Percentiles rank a stretch among this genome's conserved stretches.
phyloP scores from a whole-genome alignment of 2,329 filamentous ascomycete species.

The Neoscytalidium dimidiatum region DNA sequence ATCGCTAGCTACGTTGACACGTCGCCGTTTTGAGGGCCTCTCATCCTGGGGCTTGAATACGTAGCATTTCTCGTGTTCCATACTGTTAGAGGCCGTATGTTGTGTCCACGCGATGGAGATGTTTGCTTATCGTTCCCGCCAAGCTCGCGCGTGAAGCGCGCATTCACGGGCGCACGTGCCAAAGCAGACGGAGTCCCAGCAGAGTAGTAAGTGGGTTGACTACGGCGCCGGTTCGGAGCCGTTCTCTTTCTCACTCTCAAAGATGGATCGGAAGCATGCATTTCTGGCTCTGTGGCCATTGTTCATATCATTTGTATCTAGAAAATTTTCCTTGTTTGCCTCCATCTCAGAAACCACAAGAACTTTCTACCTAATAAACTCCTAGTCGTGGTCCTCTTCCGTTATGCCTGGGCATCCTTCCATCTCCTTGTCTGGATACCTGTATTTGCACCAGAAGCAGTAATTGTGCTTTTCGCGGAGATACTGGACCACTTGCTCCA shows the following conservation, averaged over 20 bases:
- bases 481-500: slow-evolving; percentile 67
- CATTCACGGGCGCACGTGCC: slow-evolving; percentile 15
- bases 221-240: too few relatives aligned
- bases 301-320: neutral
- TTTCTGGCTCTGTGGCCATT: too few relatives aligned
- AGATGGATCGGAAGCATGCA: too few relatives aligned
- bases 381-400: slow-evolving; percentile 79
- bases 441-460: slow-evolving; percentile 95
- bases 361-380: too few relatives aligned
- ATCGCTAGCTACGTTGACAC: slow-evolving; percentile 34
- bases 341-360: too few relatives aligned
- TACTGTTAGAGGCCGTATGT: slow-evolving; percentile 22
- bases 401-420: slow-evolving; percentile 85
- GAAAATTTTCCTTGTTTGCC: neutral
- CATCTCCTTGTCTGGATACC: slow-evolving; percentile 72
- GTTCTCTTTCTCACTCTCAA: too few relatives aligned
- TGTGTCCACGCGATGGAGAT: neutral
- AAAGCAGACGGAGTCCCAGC: neutral
- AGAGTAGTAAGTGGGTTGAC: too few relatives aligned
- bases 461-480: slow-evolving; percentile 74
- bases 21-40: slow-evolving; percentile 44
- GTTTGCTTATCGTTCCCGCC: slow-evolving; percentile 4
- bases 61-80: slow-evolving; percentile 54
- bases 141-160: slow-evolving; percentile 3
- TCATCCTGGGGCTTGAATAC: slow-evolving; percentile 42